Evolutionary conservation across 805 yeast species (phyloP), one percentile per base, ranked within the genome.

Genomic region (Diddensiella caesifluorescens): DNA sequence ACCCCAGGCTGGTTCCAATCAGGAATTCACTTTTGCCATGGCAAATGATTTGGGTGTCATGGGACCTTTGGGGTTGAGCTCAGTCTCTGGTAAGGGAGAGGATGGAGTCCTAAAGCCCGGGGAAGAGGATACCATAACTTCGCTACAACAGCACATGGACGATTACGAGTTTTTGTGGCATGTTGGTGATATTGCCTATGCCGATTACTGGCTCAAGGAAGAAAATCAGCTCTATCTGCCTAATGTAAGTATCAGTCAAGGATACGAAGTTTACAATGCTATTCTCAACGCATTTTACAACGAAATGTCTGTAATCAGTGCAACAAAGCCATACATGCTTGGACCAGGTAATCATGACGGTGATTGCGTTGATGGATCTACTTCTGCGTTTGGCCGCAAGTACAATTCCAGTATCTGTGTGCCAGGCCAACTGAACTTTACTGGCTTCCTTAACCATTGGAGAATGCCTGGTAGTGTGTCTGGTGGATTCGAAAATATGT

Each of bases 281-380:
- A 50, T 53, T 16, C 43, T 52, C 37, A 52, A 54, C 41, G 42
- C 50, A 22, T 53, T 44, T 39, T 53, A 48, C 34, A 41, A 48
- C 38, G 48, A 51, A 36, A 41, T 51, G 44, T 40, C 44, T 34
- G 41, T 37, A 10, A 34, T 53, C 35, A 41, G 53, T 25, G 50
- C 50, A 18, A 27, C 43, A 39, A 48, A 42, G 38, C 52, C 53
- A 6, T 53, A 50, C 35, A 49, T 53, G 57, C 49, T 51, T 2
- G 53, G 55, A 12, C 57, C 57, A 3, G 57, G 57, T 18, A 53
- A 53, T 41, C 57, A 53, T 34, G 57, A 53, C 35, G 46, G 54
- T 35, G 51, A 50, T 38, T 53, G 57, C 35, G 45, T 42, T 19
- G 45, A 46, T 22, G 48, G 49, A 9, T 18, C 25, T 18, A 31